Base-by-base conservation (phyloP, 441 rosid genomes). In the Gossypium schwendimanii region DNA sequence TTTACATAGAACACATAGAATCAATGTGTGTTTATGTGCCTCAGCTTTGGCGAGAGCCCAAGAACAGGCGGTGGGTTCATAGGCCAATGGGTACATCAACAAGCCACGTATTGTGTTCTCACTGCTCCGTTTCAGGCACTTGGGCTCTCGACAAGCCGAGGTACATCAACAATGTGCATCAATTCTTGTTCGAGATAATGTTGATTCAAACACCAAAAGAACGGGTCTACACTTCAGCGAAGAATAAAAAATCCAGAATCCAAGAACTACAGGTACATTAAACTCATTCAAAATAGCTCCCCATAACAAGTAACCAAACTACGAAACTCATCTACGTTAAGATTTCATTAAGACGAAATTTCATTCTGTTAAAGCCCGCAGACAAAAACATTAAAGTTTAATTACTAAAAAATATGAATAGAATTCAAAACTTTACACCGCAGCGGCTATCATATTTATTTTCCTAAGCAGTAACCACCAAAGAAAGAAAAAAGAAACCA, bases 171-270 rank as follows among this genome's bases (percentile, higher is more conserved):
- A 59, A 66, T 2, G 10, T 2, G 47, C 24, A 50, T 36, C 36
- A 52, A 14, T 24, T 60, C 18, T 49, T 17, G 60, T 39, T 17
- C 21, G 6, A 69, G 55, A 55, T 3, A 71, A 23, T 44, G 50
- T 54, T 4, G 15, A 44, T 50, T 12, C 63, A 63, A 49, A 72
- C 75, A 31, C 70, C 55, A n/a, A 64, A 53, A 58, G 4, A 49
- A 60, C 52, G 53, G 17, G 0, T 6, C 28, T 44, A 15, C 36
- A 50, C 39, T 18, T 70, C 10, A 66, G 18, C 3, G 41, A 28
- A 23, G 62, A 57, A 57, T 5, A 23, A 23, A n/a, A 57, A 57
- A 23, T 11, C 15, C n/a, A 1, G 62, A 57, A 23, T 57, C 33
- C n/a, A 54, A 57, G 33, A 23, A 23, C 44, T 39, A 39, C 44